Evolutionary conservation across 352 stramenopile genomes (phyloP), one percentile per base, ranked within the genome.

Genomic region (Peronosclerospora sorghi): DNA sequence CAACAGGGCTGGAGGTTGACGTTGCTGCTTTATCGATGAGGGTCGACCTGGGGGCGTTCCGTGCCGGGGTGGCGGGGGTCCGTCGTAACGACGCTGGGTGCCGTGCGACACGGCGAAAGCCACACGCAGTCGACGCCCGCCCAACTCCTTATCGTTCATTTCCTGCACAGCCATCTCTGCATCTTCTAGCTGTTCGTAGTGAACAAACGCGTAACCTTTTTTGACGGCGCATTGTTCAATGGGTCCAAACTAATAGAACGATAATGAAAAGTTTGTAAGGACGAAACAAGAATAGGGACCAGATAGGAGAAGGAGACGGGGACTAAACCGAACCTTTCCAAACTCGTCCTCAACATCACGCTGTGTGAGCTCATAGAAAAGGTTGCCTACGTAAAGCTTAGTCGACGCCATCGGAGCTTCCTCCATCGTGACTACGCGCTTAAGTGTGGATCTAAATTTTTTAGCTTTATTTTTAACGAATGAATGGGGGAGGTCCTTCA

Each of bases 341-440:
- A 83, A 74, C 28, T 62, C 66, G 2, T 32, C 65, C 53, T 81
- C 68, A 9, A 75, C 44, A 23, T 78, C 71, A 13, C 36, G 34
- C 42, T 63, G 47, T 17, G 71, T 57, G 27, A 74, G 43, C 30
- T 78, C 60, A 48, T 69, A 79, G 51, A 68, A 60, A 29, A 81
- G 51, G 41, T 83, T 83, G 20, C 71, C 71, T 29, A 83, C 64
- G 46, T 81, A 83, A 37, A 83, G 46, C 59, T 81, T 83, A n/a
- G 64, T 64, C 49, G 70, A 78, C 10, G 61, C 54, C 48, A 53
- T 62, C 5, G 53, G 43, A 6, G 19, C 6, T 24, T 55, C 44
- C 5, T 51, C 44, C 47, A 55, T 56, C 19, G 6, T 46, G 14
- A 5, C n/a, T 18, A 18, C 17, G n/a, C 28, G 9, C 13, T 5